A percentile compares a stretch with the other conserved stretches of the same genome.
Conservation (phyloP, 352 stramenopile genomes). For the Elongisporangium prolatum region DNA sequence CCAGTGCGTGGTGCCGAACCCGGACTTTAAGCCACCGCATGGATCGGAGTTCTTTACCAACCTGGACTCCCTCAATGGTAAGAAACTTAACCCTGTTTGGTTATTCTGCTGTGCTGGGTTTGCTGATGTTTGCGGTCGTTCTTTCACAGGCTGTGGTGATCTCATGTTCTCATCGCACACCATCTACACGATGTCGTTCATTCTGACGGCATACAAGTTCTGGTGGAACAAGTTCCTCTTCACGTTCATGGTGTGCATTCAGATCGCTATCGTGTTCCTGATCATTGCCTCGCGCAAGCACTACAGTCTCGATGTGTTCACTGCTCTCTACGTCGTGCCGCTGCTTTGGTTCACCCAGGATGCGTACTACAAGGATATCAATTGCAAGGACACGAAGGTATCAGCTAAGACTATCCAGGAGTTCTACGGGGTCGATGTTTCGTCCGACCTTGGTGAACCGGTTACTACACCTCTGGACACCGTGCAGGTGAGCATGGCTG, state of each 20-base stretch:
- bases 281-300: conserved; percentile 89
- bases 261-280: conserved; percentile 83
- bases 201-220: conserved; percentile 84
- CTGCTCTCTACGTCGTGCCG: conserved; percentile 85
- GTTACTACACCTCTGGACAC: conserved; percentile 13
- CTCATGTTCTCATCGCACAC: conserved; percentile 93
- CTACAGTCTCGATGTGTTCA: conserved; percentile 89
- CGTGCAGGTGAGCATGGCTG: conserved; percentile 6
- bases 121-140: conserved; percentile 10
- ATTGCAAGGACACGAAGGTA: conserved; percentile 65
- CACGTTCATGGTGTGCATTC: conserved; percentile 62
- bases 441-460: conserved; percentile 16
- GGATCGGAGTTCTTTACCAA: conserved; percentile 54
- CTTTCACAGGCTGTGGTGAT: conserved; percentile 74
- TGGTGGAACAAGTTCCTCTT: conserved; percentile 79
- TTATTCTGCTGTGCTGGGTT: neutral
- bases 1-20: conserved; percentile 58
- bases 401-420: conserved; percentile 48
- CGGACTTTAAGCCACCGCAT: conserved; percentile 62
- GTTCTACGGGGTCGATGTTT: conserved; percentile 31
- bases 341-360: conserved; percentile 81
- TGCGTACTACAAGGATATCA: conserved; percentile 79
- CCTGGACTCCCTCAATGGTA: conserved; percentile 71
- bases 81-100: neutral
- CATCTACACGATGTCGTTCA: conserved; percentile 89